phyloP scores from a whole-genome alignment of 2,329 filamentous ascomycete genomes.

The Leptographium galeiforme region DNA sequence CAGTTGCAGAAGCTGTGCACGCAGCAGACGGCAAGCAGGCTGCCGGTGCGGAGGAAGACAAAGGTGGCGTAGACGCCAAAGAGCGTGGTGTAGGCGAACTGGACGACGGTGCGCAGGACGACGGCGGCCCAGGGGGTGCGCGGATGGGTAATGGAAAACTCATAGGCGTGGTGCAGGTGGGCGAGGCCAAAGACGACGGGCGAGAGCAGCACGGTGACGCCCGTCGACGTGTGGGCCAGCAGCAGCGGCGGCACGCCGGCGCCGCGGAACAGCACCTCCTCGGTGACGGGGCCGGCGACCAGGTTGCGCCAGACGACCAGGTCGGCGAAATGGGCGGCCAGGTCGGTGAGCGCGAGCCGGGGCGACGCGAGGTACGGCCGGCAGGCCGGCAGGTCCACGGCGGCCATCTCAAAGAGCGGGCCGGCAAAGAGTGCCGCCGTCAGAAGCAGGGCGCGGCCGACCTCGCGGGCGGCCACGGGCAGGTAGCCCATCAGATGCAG shows the following conservation, averaged over 20 bases:
- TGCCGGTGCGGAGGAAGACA: constrained; percentile 73
- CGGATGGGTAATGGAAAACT: constrained; percentile 74
- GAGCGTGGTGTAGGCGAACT: constrained; percentile 79
- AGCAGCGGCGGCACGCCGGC: constrained; percentile 74
- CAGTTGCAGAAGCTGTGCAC: constrained; percentile 87
- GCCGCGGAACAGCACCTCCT: constrained; percentile 88
- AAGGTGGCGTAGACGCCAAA: constrained; percentile 94
- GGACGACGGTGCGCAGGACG: constrained; percentile 61
- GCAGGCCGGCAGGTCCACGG: constrained; percentile 63
- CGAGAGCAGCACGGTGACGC: constrained; percentile 61
- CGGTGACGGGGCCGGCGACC: constrained; percentile 75
- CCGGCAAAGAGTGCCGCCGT: constrained; percentile 71
- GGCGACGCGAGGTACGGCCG: constrained; percentile 40
- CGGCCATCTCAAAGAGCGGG: constrained; percentile 65
- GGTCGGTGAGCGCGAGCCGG: constrained; percentile 28
- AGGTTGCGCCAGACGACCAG: constrained; percentile 81
- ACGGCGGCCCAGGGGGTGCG: constrained; percentile 49
- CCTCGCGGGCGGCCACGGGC: constrained; percentile 56
- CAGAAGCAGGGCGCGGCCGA: constrained; percentile 50
- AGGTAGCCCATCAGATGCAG: constrained; percentile 68
- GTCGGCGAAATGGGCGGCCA: constrained; percentile 50
- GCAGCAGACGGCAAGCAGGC: constrained; percentile 58
- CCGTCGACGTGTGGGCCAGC: constrained; percentile 44
- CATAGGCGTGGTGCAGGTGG: constrained; percentile 91
- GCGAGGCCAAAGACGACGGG: constrained; percentile 87